A percentile compares a stretch with the other conserved stretches of the same genome.
These are phyloP conservation scores for Volvariella volvacea DNA, from an alignment of 1,284 basidiomycete genomes.

Conservation along the genomic window DNA sequence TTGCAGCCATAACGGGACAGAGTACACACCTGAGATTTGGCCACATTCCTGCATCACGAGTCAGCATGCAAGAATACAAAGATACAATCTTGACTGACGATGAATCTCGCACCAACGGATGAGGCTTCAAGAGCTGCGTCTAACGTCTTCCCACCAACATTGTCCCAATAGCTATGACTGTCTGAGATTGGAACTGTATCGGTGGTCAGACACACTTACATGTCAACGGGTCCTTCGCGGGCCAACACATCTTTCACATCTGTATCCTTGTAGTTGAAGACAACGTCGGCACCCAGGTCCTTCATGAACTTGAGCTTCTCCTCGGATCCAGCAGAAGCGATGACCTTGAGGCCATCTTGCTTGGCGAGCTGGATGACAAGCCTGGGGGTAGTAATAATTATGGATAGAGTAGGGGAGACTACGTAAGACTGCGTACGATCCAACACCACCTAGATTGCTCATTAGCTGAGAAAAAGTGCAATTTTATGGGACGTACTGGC, in stretches of 20 bases:
- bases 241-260: slow-evolving; percentile 45
- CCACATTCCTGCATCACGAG: neutral
- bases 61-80: neutral
- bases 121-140: slow-evolving; percentile 50
- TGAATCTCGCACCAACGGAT: slow-evolving; percentile 44
- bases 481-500: slow-evolving; percentile 29
- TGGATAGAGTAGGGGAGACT: neutral
- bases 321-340: slow-evolving; percentile 66
- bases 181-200: neutral
- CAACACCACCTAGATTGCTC: slow-evolving; percentile 19
- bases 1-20: too few relatives aligned
- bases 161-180: slow-evolving; percentile 33
- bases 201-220: slow-evolving; percentile 24
- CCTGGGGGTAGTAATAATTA: slow-evolving; percentile 13
- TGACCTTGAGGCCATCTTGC: slow-evolving; percentile 56
- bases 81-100: slow-evolving; percentile 23
- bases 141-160: slow-evolving; percentile 56
- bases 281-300: slow-evolving; percentile 60
- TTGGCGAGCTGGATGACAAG: slow-evolving; percentile 60
- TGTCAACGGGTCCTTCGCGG: slow-evolving; percentile 50
- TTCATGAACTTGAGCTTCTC: slow-evolving; percentile 65
- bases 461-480: neutral
- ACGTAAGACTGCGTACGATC: slow-evolving; percentile 23
- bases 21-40: neutral
- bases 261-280: slow-evolving; percentile 69